Evolutionary conservation across 2,329 filamentous ascomycete species (phyloP).

Genomic region (Dothistroma septosporum): DNA sequence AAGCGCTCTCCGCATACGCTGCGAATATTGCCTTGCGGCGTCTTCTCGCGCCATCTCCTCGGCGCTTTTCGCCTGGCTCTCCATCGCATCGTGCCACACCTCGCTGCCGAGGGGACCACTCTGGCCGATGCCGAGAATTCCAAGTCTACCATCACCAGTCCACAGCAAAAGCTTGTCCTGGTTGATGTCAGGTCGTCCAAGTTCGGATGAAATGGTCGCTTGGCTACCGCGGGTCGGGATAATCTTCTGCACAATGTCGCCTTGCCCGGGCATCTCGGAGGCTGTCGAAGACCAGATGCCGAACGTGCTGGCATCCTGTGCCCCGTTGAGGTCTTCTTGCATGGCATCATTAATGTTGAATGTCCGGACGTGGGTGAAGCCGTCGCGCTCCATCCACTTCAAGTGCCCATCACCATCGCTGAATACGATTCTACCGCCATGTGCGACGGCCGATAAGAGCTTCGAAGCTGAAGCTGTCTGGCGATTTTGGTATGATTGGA

Average conservation of each 20-base stretch:
- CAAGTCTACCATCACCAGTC: constrained; percentile 77
- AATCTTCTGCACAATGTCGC: constrained; percentile 77
- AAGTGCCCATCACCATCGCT: constrained; percentile 79
- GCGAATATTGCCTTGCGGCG: constrained; percentile 59
- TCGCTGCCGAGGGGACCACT: constrained; percentile 35
- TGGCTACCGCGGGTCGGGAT: constrained; percentile 48
- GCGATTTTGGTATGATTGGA: constrained; percentile 62
- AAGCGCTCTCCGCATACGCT: constrained; percentile 69
- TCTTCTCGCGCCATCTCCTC: constrained; percentile 50
- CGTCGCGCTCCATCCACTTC: constrained; percentile 89
- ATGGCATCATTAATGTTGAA: constrained; percentile 53
- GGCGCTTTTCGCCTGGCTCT: constrained; percentile 41
- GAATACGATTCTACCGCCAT: constrained; percentile 77
- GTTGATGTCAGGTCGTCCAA: constrained; percentile 28
- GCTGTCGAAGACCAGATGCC: constrained; percentile 27
- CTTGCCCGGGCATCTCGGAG: constrained; percentile 36
- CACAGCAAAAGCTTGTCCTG: constrained; percentile 72
- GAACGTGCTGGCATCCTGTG: constrained; percentile 18
- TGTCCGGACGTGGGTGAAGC: constrained; percentile 51
- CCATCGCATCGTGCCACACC: constrained; percentile 32
- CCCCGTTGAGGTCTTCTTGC: background rate
- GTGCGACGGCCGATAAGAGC: constrained; percentile 72
- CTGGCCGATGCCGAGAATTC: constrained; percentile 56
- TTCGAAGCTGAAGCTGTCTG: constrained; percentile 78
- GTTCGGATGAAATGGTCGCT: constrained; percentile 1